Percentiles rank a stretch among this genome's conserved stretches.
Evolutionary conservation across 225 moss, liverwort and hornwort species (phyloP).

Genomic region (Polytrichum formosum): DNA sequence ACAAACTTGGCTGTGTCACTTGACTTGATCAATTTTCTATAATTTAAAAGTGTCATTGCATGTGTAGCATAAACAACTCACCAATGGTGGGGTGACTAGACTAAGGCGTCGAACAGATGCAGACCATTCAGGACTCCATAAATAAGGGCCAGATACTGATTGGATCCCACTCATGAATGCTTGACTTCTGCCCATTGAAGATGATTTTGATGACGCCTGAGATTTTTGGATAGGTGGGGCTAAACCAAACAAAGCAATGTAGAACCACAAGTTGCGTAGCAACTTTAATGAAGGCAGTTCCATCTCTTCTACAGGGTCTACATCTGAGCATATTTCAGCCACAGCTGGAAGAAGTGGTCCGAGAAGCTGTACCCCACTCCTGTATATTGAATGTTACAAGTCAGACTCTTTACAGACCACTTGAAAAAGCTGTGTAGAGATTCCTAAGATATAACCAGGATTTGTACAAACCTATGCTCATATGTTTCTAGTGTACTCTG

Average conservation of each 20-base stretch:
- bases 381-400: conserved; percentile 14
- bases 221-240: conserved; percentile 72
- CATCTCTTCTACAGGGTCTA: conserved; percentile 58
- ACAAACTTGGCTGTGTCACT: too few species aligned
- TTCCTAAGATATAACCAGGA: neutral
- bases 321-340: conserved; percentile 77
- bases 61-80: conserved; percentile 21
- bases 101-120: conserved; percentile 61
- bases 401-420: too few species aligned
- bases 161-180: conserved; percentile 48
- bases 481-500: too few species aligned
- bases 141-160: conserved; percentile 57
- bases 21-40: too few species aligned
- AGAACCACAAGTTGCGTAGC: conserved; percentile 83
- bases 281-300: conserved; percentile 62
- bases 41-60: neutral
- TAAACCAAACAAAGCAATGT: conserved; percentile 73
- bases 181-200: conserved; percentile 46
- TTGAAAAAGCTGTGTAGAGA: neutral
- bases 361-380: conserved; percentile 61
- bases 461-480: too few species aligned
- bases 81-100: conserved; percentile 66
- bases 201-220: conserved; percentile 42
- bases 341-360: conserved; percentile 78
- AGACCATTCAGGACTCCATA: conserved; percentile 71